phyloP scores from a whole-genome alignment of 495 filamentous ascomycete species.

The Penicillium pancosmium region DNA sequence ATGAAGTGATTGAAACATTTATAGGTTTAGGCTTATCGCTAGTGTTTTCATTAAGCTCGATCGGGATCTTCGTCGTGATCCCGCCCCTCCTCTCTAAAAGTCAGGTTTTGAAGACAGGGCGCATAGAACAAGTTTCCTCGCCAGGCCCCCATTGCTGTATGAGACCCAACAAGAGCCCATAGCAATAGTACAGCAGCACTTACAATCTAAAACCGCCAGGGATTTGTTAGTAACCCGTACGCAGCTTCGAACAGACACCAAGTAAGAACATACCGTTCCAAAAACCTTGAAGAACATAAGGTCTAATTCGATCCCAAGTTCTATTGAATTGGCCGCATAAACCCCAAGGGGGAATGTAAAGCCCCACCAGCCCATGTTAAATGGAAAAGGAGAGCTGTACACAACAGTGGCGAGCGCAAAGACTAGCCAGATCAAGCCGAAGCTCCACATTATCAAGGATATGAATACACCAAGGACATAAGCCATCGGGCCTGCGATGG shows the following conservation, averaged over 20 bases:
- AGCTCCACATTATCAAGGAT: constrained; percentile 52
- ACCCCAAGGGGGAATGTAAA: constrained; percentile 63
- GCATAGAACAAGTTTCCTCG: constrained; percentile 48
- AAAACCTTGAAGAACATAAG: constrained; percentile 54
- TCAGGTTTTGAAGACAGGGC: constrained; percentile 50
- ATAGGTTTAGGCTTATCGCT: neutral
- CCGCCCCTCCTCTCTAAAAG: constrained; percentile 19
- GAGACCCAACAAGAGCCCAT: constrained; percentile 44
- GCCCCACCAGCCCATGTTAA: constrained; percentile 68
- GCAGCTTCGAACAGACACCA: neutral
- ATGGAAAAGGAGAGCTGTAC: constrained; percentile 49
- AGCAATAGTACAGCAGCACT: constrained; percentile 42
- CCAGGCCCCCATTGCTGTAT: constrained; percentile 42
- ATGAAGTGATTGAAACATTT: neutral
- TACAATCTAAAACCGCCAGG: constrained; percentile 30
- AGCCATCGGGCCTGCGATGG: constrained; percentile 37
- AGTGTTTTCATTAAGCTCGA: neutral
- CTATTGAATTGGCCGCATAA: constrained; percentile 51
- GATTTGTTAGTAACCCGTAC: neutral
- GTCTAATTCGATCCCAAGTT: constrained; percentile 47
- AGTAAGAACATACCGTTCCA: constrained; percentile 38
- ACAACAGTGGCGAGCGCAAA: constrained; percentile 47
- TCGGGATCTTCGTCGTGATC: neutral
- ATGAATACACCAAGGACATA: constrained; percentile 46
- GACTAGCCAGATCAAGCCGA: constrained; percentile 52